phyloP scores from a whole-genome alignment of 495 filamentous ascomycete species.

The Penicillium bialowiezense region DNA sequence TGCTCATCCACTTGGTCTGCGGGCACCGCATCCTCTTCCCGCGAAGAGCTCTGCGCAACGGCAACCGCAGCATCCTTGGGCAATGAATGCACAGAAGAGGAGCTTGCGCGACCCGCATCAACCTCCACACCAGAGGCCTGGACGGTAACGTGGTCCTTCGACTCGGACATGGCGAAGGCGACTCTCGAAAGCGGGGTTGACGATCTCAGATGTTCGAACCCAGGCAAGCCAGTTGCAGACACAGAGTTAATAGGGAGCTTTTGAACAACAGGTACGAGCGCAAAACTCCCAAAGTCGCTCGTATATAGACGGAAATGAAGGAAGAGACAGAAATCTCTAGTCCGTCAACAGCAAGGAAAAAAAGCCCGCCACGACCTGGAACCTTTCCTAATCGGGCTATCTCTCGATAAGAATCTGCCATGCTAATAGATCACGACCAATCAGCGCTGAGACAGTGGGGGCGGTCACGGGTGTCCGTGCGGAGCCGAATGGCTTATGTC shows the following conservation, averaged over 20 bases:
- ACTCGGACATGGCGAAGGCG: constrained; percentile 22
- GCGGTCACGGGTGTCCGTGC: constrained; percentile 13
- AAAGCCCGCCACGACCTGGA: constrained; percentile 17
- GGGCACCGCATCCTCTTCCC: constrained; percentile 12
- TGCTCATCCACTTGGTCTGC: constrained; percentile 36
- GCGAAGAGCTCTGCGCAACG: constrained; percentile 13
- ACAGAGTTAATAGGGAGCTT: constrained; percentile 37
- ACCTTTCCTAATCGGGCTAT: constrained; percentile 23
- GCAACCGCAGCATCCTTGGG: constrained; percentile 24
- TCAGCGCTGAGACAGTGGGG: not conserved
- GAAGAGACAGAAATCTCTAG: constrained; percentile 6
- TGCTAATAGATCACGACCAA: constrained; percentile 2
- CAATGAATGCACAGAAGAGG: constrained; percentile 13
- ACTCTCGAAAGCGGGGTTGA: constrained; percentile 8
- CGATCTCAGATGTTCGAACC: not conserved
- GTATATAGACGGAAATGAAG: constrained; percentile 18
- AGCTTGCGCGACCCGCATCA: constrained; percentile 1
- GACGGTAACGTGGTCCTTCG: constrained; percentile 26
- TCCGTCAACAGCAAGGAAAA: not conserved
- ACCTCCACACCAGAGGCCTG: constrained; percentile 16
- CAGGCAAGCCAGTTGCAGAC: constrained; percentile 6
- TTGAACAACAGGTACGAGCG: constrained; percentile 44
- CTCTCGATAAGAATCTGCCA: constrained; percentile 23
- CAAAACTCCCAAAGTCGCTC: constrained; percentile 62
- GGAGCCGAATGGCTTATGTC: not conserved